A percentile compares a stretch with the other conserved stretches of the same genome.
Conservation (phyloP, 2,329 filamentous ascomycete species). For the Sclerotinia sclerotiorum region DNA sequence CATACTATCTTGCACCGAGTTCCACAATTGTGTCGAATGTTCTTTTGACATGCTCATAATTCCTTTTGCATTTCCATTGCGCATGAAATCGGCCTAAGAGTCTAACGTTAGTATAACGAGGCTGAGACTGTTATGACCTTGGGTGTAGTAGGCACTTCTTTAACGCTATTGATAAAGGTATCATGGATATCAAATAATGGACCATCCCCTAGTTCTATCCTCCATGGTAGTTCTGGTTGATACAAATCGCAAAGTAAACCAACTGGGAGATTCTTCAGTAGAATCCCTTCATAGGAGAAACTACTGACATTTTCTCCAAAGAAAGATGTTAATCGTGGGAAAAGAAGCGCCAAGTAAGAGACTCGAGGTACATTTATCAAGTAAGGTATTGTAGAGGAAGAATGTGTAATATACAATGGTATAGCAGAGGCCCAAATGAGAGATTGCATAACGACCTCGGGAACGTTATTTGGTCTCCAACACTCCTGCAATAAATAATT, state of each 20-base stretch:
- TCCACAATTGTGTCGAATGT: slow-evolving; percentile 66
- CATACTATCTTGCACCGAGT: slow-evolving; percentile 60
- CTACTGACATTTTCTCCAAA: slow-evolving; percentile 51
- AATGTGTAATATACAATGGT: slow-evolving; percentile 40
- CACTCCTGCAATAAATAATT: not conserved
- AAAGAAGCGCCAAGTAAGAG: slow-evolving; percentile 66
- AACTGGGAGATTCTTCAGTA: slow-evolving; percentile 68
- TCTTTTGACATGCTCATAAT: slow-evolving; percentile 71
- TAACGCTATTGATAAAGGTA: slow-evolving; percentile 67
- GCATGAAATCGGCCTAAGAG: slow-evolving; percentile 56
- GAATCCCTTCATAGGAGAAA: slow-evolving; percentile 66
- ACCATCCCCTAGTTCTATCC: slow-evolving; percentile 57
- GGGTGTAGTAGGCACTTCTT: slow-evolving; percentile 49
- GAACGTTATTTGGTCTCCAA: not conserved
- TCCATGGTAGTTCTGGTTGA: slow-evolving; percentile 56
- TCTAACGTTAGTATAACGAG: slow-evolving; percentile 2
- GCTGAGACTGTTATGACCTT: not conserved
- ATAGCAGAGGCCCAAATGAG: slow-evolving; percentile 41
- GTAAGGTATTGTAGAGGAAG: slow-evolving; percentile 38
- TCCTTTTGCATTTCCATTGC: slow-evolving; percentile 68
- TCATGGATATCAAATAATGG: slow-evolving; percentile 56
- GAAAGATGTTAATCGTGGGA: slow-evolving; percentile 62
- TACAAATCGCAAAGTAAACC: slow-evolving; percentile 71
- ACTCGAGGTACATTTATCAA: slow-evolving; percentile 61
- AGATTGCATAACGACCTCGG: slow-evolving; percentile 38